Conservation (phyloP, 2,329 filamentous ascomycete genomes). For the Endoconidiophora polonica region DNA sequence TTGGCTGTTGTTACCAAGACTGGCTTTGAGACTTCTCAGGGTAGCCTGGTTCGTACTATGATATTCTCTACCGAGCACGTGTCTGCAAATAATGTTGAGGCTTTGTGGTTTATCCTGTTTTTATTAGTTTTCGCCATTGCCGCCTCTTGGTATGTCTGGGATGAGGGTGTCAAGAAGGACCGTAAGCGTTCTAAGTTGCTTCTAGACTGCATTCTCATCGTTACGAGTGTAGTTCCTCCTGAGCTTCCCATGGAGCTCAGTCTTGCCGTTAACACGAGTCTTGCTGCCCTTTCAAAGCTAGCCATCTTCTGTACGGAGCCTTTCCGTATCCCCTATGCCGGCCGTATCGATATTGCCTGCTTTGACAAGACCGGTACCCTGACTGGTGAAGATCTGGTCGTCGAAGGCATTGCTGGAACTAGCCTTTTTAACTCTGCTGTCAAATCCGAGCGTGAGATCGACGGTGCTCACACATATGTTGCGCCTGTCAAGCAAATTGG, state of each 20-base stretch:
- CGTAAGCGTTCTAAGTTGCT: slow-evolving; percentile 95
- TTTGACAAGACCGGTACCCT: slow-evolving; percentile 98
- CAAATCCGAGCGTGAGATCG: slow-evolving; percentile 47
- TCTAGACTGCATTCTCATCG: slow-evolving; percentile 90
- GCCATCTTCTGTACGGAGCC: slow-evolving; percentile 98
- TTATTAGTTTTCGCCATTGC: slow-evolving; percentile 90
- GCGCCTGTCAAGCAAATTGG: slow-evolving; percentile 52
- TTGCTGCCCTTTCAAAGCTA: slow-evolving; percentile 83
- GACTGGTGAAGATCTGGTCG: slow-evolving; percentile 89
- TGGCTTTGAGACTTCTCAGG: slow-evolving; percentile 95
- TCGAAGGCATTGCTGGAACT: slow-evolving; percentile 88
- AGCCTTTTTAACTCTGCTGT: slow-evolving; percentile 48
- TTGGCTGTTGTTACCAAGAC: slow-evolving; percentile 93
- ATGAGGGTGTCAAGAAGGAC: slow-evolving; percentile 84
- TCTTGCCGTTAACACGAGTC: slow-evolving; percentile 90
- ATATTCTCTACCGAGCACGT: slow-evolving; percentile 98
- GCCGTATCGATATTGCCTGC: slow-evolving; percentile 87
- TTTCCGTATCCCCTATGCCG: slow-evolving; percentile 93
- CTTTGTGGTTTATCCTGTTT: slow-evolving; percentile 94
- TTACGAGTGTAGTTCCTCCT: slow-evolving; percentile 95
- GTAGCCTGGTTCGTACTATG: slow-evolving; percentile 95
- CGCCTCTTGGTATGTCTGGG: slow-evolving; percentile 98
- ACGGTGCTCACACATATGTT: slow-evolving; percentile 71
- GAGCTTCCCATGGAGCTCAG: slow-evolving; percentile 97
- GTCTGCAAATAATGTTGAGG: slow-evolving; percentile 94